Conservation (phyloP, 139 green algal species). For the Chlamydomonas incerta region DNA sequence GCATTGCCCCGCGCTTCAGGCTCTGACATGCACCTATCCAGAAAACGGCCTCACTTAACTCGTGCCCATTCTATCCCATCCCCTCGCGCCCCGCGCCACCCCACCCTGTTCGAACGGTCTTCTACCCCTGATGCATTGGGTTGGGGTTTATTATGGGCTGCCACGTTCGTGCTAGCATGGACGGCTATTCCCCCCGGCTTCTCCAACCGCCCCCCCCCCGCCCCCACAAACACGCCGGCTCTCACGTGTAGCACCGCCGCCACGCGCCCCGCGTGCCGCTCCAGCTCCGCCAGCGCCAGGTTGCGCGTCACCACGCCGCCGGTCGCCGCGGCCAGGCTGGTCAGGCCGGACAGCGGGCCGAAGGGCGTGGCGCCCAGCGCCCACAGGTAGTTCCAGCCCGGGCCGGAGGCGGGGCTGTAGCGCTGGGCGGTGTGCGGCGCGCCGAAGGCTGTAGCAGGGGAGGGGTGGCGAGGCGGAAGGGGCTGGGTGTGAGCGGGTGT, state of each 20-base stretch:
- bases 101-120: too few relatives aligned
- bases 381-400: constrained; percentile 47
- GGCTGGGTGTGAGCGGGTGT: neutral
- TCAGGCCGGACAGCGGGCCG: constrained; percentile 14
- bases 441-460: constrained; percentile 20
- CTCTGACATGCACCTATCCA: too few relatives aligned
- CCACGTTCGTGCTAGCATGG: too few relatives aligned
- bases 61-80: too few relatives aligned
- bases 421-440: constrained; percentile 33
- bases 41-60: neutral
- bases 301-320: constrained; percentile 28
- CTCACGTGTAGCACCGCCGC: constrained; percentile 42
- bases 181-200: too few relatives aligned
- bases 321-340: neutral
- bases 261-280: constrained; percentile 32
- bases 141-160: too few relatives aligned
- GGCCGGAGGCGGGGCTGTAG: constrained; percentile 47
- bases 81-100: too few relatives aligned
- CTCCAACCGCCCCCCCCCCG: neutral
- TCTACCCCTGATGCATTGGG: too few relatives aligned
- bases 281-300: constrained; percentile 40
- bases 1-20: too few relatives aligned
- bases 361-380: constrained; percentile 48
- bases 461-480: neutral
- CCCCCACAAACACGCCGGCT: neutral